Evolutionary conservation across 2,329 filamentous ascomycete species (phyloP), one percentile per base, ranked within the genome.

Genomic region (Cladosporium sp.): DNA sequence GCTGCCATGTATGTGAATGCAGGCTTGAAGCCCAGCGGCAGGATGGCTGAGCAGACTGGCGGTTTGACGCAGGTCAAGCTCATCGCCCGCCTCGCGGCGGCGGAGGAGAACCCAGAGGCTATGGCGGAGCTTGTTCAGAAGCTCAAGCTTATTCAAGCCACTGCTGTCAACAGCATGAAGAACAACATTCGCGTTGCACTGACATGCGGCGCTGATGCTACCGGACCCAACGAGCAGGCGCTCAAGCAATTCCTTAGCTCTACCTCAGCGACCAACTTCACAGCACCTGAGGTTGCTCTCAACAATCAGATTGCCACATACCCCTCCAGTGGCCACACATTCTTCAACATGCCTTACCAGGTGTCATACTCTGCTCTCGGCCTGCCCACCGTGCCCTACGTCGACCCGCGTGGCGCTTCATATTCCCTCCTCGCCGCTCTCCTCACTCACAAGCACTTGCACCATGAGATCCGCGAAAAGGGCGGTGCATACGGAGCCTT

Each of bases 391-490:
- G 90, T 91, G 0, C 91, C 93, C 0, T 99, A 97, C 78, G 89
- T 88, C 3, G 87, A 91, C 51, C 77, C 88, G 0, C 85, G 90
- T 61, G 89, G 91, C 48, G 92, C 95, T 1, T 86, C 93, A 0
- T 87, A 98, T 18, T 92, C 94, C 72, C 90, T 98, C 48, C 87
- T 99, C 25, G 89, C 93, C 14, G 92, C 97, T 76, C 87, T 99
- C 21, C 86, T 99, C 34, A 98, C 94, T 0, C 94, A 99, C 81
- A 97, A 97, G 79, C 91, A 97, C 75, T 84, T 99, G 30, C 95
- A 99, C 76, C 94, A 96, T 71, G 95, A 98, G 78, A 97, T 99
- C 70, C 91, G 95, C 64, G 95, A 99, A 76, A 98, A 98, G 79
- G 95, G 95, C 34, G 95, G 95, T 43, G 95, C 95, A 0, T 99